phyloP scores from a whole-genome alignment of 768 basidiomycete genomes.

The Podaxis pistillaris region DNA sequence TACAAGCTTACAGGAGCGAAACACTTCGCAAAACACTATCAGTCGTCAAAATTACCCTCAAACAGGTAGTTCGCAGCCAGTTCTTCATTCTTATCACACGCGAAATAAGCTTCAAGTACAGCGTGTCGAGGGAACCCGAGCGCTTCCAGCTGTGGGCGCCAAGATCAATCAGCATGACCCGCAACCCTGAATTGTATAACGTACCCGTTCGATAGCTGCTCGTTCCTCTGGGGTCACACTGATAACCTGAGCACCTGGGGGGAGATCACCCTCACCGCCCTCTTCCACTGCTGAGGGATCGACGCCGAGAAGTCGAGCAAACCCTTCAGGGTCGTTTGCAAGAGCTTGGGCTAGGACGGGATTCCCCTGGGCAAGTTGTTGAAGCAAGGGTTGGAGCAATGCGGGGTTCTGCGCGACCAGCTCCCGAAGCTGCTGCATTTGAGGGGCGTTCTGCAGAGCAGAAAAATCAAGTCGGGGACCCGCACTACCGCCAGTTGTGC shows the following conservation, averaged over 20 bases:
- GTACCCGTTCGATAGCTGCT: slow-evolving; percentile 85
- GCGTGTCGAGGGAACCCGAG: slow-evolving; percentile 84
- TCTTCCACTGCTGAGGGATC: slow-evolving; percentile 35
- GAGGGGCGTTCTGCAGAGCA: slow-evolving; percentile 58
- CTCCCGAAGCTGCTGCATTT: slow-evolving; percentile 71
- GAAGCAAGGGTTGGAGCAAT: slow-evolving; percentile 74
- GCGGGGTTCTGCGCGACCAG: slow-evolving; percentile 76
- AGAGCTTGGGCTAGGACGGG: slow-evolving; percentile 72
- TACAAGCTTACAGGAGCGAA: neutral
- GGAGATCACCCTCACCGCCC: slow-evolving; percentile 39
- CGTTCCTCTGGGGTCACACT: slow-evolving; percentile 84
- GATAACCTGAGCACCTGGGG: slow-evolving; percentile 61
- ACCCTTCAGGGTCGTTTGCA: slow-evolving; percentile 66
- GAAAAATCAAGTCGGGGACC: slow-evolving; percentile 39
- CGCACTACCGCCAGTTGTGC: slow-evolving; percentile 32
- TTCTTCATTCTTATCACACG: slow-evolving; percentile 97
- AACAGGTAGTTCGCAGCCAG: slow-evolving; percentile 93
- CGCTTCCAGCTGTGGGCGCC: slow-evolving; percentile 62
- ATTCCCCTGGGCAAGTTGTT: slow-evolving; percentile 71
- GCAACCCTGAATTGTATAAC: slow-evolving; percentile 26
- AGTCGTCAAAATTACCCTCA: slow-evolving; percentile 57
- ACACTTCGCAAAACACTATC: neutral
- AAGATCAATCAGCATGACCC: slow-evolving; percentile 4
- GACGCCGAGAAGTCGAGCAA: slow-evolving; percentile 62
- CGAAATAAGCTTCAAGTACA: slow-evolving; percentile 89